These are phyloP conservation scores for Epichloe amarillans DNA, from an alignment of 2,329 filamentous ascomycete species.

Conservation along the genomic window DNA sequence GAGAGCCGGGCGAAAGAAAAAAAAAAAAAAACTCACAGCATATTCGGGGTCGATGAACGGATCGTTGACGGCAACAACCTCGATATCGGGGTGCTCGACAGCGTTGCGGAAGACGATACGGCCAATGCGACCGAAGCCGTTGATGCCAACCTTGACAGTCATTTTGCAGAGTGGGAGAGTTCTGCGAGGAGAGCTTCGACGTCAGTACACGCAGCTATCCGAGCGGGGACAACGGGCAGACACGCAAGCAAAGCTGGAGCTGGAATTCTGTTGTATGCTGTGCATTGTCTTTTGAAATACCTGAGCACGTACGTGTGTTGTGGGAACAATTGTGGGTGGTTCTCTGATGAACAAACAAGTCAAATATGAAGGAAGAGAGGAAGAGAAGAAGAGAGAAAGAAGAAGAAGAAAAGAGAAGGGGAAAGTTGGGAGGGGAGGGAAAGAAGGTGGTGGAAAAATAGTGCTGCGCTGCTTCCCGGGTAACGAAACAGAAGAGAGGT, in stretches of 20 bases:
- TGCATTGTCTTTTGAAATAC: not conserved
- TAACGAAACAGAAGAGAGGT: not conserved
- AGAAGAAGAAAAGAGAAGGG: not conserved
- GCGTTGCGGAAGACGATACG: conserved; percentile 99
- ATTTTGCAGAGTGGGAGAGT: conserved; percentile 17
- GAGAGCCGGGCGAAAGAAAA: not conserved
- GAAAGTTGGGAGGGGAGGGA: not conserved
- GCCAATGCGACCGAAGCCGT: conserved; percentile 99
- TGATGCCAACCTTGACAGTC: conserved; percentile 79
- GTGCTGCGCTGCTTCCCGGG: not conserved
- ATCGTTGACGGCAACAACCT: conserved; percentile 96
- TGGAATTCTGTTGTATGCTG: not conserved
- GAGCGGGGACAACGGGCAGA: not conserved
- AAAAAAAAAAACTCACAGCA: conserved; percentile 56
- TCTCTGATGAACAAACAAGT: not conserved
- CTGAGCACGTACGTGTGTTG: conserved; percentile 2
- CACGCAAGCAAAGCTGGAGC: not conserved
- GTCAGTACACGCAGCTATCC: not conserved
- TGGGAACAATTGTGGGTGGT: conserved; percentile 2
- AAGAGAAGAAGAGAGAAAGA: not conserved
- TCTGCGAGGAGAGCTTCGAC: conserved; percentile 2
- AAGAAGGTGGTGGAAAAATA: conserved; percentile 3
- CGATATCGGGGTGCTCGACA: conserved; percentile 75
- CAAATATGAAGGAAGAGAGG: not conserved
- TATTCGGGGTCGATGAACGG: conserved; percentile 98